phyloP scores from a whole-genome alignment of 2,329 filamentous ascomycete genomes.

The Orbilia ellipsospora region DNA sequence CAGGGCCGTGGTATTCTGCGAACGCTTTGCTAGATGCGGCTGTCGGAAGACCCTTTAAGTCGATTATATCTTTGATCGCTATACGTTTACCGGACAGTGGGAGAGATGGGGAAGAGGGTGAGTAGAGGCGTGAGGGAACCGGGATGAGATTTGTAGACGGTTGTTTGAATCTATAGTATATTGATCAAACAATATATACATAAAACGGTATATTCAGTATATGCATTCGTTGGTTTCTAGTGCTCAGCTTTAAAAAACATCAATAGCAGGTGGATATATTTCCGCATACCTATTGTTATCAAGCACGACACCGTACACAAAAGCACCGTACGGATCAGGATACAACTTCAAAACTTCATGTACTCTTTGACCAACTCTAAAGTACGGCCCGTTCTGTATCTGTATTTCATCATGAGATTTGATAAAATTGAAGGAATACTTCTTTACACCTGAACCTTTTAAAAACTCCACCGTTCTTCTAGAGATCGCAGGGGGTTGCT shows the following conservation, averaged over 20 bases:
- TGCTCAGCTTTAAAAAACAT: too few species aligned
- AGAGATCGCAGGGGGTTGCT: neutral
- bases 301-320: constrained; percentile 37
- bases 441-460: constrained; percentile 8
- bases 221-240: neutral
- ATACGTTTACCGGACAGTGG: constrained; percentile 72
- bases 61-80: constrained; percentile 73
- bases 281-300: constrained; percentile 28
- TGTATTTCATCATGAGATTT: too few species aligned
- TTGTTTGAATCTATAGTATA: constrained; percentile 19
- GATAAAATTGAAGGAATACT: neutral
- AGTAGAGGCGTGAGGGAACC: constrained; percentile 73
- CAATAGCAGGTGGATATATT: neutral
- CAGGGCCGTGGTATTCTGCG: constrained; percentile 67
- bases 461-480: constrained; percentile 2
- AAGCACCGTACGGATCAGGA: constrained; percentile 40
- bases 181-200: neutral
- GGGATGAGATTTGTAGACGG: constrained; percentile 42
- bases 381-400: constrained; percentile 36
- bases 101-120: constrained; percentile 63
- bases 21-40: constrained; percentile 71
- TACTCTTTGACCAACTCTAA: constrained; percentile 5
- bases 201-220: neutral
- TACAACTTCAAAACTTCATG: constrained; percentile 36
- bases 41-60: constrained; percentile 70